Percentiles rank a stretch among this genome's conserved stretches.
Conservation (phyloP, 257 asterid species). For the Plantago ovata region DNA sequence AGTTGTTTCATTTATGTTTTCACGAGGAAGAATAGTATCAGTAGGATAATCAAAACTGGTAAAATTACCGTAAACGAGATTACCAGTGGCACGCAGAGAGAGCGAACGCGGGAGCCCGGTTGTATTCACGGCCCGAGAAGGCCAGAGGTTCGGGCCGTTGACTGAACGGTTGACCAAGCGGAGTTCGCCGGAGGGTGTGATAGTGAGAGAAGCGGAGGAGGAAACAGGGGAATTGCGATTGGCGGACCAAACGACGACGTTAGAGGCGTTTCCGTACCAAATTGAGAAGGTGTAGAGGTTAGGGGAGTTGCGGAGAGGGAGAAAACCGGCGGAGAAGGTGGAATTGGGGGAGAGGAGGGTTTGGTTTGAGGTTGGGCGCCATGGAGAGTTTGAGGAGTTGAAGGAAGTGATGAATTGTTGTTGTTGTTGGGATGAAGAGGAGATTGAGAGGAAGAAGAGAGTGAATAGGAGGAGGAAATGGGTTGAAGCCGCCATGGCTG, state of each 20-base stretch:
- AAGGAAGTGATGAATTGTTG: constrained; percentile 30
- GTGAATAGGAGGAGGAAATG: constrained; percentile 12
- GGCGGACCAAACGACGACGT: constrained; percentile 58
- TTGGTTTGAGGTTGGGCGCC: constrained; percentile 59
- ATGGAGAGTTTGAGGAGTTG: constrained; percentile 40
- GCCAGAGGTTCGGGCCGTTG: constrained; percentile 48
- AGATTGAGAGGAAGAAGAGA: constrained; percentile 22
- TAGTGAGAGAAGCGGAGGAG: constrained; percentile 42
- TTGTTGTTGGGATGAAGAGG: constrained; percentile 36
- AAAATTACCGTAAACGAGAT: constrained; percentile 52
- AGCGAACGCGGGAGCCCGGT: constrained; percentile 26
- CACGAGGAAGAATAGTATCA: constrained; percentile 57
- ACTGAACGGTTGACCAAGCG: constrained; percentile 31
- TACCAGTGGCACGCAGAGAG: constrained; percentile 39
- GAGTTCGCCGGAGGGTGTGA: constrained; percentile 50
- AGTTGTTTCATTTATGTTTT: constrained; percentile 35
- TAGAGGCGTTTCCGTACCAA: constrained; percentile 44
- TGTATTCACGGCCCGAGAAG: constrained; percentile 30
- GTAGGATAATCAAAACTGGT: constrained; percentile 57
- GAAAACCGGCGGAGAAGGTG: constrained; percentile 50
- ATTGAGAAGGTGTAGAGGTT: constrained; percentile 56
- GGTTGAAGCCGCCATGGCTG: constrained; percentile 25
- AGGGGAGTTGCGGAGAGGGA: constrained; percentile 21
- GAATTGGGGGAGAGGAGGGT: constrained; percentile 55
- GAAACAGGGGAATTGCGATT: constrained; percentile 35